Percentiles rank a stretch among this genome's conserved stretches.
Evolutionary conservation across 805 yeast species (phyloP).

Genomic region (Yarrowia keelungensis): DNA sequence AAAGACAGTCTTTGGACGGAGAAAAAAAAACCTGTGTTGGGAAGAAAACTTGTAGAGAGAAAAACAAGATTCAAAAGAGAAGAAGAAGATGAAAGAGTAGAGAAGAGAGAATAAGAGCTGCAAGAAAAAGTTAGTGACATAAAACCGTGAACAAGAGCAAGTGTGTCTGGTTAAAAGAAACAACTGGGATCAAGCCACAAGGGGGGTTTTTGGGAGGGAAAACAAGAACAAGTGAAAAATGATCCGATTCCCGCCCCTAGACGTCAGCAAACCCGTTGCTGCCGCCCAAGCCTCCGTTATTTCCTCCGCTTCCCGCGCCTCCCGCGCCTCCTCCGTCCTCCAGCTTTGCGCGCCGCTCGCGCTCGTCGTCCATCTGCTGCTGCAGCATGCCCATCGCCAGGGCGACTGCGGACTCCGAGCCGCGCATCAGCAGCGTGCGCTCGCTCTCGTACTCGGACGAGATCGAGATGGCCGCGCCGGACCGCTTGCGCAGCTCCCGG

Average conservation of each 20-base stretch:
- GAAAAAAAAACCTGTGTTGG: slow-evolving; percentile 21
- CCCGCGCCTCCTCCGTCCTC: background rate
- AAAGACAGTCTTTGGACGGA: too few relatives aligned
- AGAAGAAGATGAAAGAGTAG: too few relatives aligned
- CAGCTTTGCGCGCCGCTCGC: background rate
- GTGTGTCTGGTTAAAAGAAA: too few relatives aligned
- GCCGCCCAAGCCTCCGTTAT: too few relatives aligned
- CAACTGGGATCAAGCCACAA: too few relatives aligned
- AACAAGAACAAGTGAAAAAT: too few relatives aligned
- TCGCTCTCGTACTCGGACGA: slow-evolving; percentile 69
- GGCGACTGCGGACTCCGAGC: slow-evolving; percentile 62
- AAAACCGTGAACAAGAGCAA: background rate
- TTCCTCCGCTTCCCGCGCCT: too few relatives aligned
- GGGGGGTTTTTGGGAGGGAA: too few relatives aligned
- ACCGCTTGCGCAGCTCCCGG: slow-evolving; percentile 78
- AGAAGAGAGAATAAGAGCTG: background rate
- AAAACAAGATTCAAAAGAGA: background rate
- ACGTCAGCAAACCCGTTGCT: background rate
- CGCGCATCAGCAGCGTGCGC: slow-evolving; percentile 50
- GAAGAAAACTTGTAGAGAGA: background rate
- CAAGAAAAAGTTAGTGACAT: slow-evolving; percentile 22
- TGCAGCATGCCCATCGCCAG: slow-evolving; percentile 63
- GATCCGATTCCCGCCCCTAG: background rate
- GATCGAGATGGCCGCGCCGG: slow-evolving; percentile 81
- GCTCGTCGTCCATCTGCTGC: slow-evolving; percentile 51